phyloP scores from a whole-genome alignment of 208 protist genomes.

The Leishmania amazonensis region DNA sequence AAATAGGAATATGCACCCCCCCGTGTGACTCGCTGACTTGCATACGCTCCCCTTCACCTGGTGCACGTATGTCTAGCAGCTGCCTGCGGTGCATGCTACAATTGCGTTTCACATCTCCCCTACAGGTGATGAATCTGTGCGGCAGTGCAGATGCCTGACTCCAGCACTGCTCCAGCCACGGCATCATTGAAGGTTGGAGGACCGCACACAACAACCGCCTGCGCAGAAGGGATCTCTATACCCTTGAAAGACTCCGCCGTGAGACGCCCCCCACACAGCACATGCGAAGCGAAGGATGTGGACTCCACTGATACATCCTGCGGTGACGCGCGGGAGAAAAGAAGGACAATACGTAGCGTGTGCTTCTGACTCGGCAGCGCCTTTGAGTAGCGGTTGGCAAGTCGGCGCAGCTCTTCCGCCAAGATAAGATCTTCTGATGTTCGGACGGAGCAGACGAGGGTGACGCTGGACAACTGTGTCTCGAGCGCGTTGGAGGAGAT shows the following conservation, averaged over 20 bases:
- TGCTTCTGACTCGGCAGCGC: constrained; percentile 11
- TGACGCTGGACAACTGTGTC: constrained; percentile 46
- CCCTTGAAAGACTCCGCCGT: constrained; percentile 4
- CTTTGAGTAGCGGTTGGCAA: constrained; percentile 26
- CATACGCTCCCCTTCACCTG: not conserved
- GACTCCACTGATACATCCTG: constrained; percentile 2
- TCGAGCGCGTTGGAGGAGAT: constrained; percentile 49
- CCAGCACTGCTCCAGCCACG: constrained; percentile 27
- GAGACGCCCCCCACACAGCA: constrained; percentile 21
- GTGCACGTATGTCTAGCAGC: not conserved
- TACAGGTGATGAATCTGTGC: constrained; percentile 37
- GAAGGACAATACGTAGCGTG: constrained; percentile 20
- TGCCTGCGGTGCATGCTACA: not conserved
- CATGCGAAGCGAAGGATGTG: constrained; percentile 1
- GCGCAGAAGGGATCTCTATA: constrained; percentile 7
- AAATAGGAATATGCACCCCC: not conserved
- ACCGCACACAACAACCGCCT: constrained; percentile 62
- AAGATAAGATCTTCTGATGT: constrained; percentile 43
- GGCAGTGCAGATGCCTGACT: constrained; percentile 36
- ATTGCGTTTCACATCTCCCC: not conserved
- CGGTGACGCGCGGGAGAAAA: constrained; percentile 6
- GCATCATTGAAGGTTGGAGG: constrained; percentile 50
- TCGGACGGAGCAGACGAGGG: constrained; percentile 53
- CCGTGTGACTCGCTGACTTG: not conserved
- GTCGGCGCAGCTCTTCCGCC: constrained; percentile 38